phyloP scores from a whole-genome alignment of 1,284 basidiomycete genomes.

The Boletus holoroseus region DNA sequence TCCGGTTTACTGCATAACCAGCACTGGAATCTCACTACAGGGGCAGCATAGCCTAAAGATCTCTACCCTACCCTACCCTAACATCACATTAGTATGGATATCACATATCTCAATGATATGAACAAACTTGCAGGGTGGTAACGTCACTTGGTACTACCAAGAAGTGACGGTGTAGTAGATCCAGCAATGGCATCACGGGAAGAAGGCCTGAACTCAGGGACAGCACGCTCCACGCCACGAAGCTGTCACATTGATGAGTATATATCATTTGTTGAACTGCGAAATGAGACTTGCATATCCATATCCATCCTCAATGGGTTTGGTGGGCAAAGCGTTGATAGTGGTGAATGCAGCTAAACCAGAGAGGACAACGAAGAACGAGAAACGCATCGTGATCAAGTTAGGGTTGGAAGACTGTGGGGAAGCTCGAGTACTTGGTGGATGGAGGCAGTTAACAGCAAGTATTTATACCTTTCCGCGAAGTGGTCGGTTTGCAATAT shows the following conservation, averaged over 20 bases:
- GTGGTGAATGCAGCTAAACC: not conserved
- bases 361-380: not conserved
- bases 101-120: not conserved
- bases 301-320: no score
- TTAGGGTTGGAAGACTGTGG: not conserved
- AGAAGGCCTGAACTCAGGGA: no score
- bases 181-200: not conserved
- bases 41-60: no score
- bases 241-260: not conserved
- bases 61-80: not conserved
- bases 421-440: no score
- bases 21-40: not conserved
- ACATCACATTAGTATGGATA: not conserved
- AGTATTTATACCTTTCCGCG: no score
- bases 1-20: no score
- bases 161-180: no score
- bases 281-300: not conserved
- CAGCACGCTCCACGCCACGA: no score
- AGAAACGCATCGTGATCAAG: constrained; percentile 1
- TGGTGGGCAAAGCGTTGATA: not conserved
- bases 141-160: not conserved
- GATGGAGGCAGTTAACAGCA: no score
- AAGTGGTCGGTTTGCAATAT: no score
- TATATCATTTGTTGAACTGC: not conserved
- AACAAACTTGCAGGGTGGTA: not conserved